Percentiles rank a stretch among this genome's conserved stretches.
These are phyloP conservation scores for Eremothecium sinecaudum DNA, from an alignment of 1,139 yeast species.

Conservation along the genomic window DNA sequence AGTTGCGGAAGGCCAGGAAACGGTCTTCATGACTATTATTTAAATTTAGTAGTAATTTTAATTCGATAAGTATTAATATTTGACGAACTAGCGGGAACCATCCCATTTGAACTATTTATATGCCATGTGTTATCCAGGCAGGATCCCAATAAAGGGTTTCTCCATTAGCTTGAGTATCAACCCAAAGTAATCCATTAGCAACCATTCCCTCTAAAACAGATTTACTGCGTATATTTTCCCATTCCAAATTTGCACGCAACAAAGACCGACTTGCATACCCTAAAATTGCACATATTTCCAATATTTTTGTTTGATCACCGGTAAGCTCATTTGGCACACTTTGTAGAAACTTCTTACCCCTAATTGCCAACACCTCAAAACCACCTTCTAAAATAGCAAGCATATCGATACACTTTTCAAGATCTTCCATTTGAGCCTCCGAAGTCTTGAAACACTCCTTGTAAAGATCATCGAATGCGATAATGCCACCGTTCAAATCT, in stretches of 20 bases:
- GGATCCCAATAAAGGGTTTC: constrained; percentile 61
- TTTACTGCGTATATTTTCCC: constrained; percentile 58
- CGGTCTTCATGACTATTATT: not conserved
- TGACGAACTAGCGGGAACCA: too few relatives aligned
- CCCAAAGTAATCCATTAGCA: constrained; percentile 72
- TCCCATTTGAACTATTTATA: too few relatives aligned
- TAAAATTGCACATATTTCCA: constrained; percentile 67
- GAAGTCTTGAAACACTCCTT: constrained; percentile 31
- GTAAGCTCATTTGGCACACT: constrained; percentile 46
- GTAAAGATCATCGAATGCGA: constrained; percentile 52
- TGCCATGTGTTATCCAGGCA: constrained; percentile 34
- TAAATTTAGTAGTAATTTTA: too few relatives aligned
- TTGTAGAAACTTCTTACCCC: constrained; percentile 36
- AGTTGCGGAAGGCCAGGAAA: constrained; percentile 33
- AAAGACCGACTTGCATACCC: constrained; percentile 57
- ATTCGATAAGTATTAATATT: too few relatives aligned
- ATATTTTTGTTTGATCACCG: constrained; percentile 56
- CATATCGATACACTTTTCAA: constrained; percentile 40
- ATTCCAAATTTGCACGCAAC: constrained; percentile 58
- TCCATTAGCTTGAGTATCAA: constrained; percentile 44
- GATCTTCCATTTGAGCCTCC: constrained; percentile 38
- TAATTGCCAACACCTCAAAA: constrained; percentile 35
- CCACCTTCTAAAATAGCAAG: constrained; percentile 40
- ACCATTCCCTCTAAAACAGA: constrained; percentile 71
- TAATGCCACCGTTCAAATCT: constrained; percentile 70